Base-by-base conservation (phyloP, 2,329 filamentous ascomycete genomes). In the Verticillium dahliae region DNA sequence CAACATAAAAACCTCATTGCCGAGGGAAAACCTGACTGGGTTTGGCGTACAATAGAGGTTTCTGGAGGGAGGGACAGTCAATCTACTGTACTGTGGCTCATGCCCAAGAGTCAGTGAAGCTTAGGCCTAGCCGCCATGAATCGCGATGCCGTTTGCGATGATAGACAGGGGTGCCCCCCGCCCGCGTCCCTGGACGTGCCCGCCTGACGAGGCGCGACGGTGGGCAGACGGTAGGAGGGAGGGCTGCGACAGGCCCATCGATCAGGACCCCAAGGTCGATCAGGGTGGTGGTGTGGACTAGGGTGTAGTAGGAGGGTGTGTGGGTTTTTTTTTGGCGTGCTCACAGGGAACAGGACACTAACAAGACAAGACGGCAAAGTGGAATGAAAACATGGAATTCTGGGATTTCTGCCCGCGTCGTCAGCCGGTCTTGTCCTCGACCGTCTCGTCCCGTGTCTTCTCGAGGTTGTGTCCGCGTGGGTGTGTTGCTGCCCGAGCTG, bases 301-400 rank as follows among this genome's bases (percentile, higher is more conserved):
- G 27, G 27, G 3, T 15, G 14, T n/a, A 45, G 39, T 45, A 7
- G 39, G n/a, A n/a, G 39, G 39, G 39, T 15, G 39, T 1, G 39
- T 15, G 39, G 39, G n/a, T 5, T n/a, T 35, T 22, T 22, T 22
- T 22, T 27, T 27, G 35, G 56, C 37, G 56, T 34, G 39, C 27
- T 27, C 45, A 18, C 35, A 39, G 38, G 37, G 39, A 6, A 15
- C 45, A 50, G 45, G 9, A 11, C 45, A 18, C 45, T 50, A 50
- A 18, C 18, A 15, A 50, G 18, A 50, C 45, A 27, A 50, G 45
- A 50, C 45, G 57, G 57, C 38, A 58, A 58, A 58, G 57, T 58
- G 39, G 57, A 27, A 58, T 39, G 38, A 41, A 58, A 58, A 58
- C 57, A 58, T 58, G 57, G 57, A 58, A 58, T 58, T 58, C 57